Evolutionary conservation across 805 yeast species (phyloP).

Genomic region (Ogataea chonburiensis): DNA sequence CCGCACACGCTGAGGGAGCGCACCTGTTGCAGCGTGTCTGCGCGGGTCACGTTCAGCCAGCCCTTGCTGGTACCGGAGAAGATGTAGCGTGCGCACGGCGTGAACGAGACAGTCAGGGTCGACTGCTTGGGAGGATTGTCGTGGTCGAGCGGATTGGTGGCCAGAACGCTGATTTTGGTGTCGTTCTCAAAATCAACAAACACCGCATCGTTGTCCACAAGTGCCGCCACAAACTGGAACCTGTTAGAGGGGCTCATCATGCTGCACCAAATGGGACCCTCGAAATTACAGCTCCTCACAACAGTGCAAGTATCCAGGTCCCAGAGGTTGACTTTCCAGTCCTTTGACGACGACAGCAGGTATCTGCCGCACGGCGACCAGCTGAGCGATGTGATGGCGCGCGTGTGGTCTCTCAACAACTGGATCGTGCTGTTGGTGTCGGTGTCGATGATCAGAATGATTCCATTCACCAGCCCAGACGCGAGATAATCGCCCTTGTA

Average conservation of each 20-base stretch:
- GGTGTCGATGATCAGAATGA: conserved; percentile 69
- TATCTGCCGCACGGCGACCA: conserved; percentile 79
- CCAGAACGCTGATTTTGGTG: conserved; percentile 10
- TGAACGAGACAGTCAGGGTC: conserved; percentile 52
- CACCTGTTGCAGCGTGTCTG: conserved; percentile 35
- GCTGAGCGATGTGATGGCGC: conserved; percentile 67
- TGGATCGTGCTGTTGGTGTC: conserved; percentile 63
- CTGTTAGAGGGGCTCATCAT: conserved; percentile 50
- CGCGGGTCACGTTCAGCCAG: conserved; percentile 52
- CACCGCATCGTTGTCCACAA: conserved; percentile 61
- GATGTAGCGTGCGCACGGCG: conserved; percentile 53
- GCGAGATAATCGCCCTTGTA: conserved; percentile 84
- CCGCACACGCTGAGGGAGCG: conserved; percentile 52
- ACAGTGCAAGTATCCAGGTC: conserved; percentile 52
- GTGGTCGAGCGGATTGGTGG: conserved; percentile 24
- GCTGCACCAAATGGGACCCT: conserved; percentile 74
- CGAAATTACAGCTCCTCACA: conserved; percentile 49
- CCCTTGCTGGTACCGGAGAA: conserved; percentile 84
- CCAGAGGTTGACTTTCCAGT: conserved; percentile 83
- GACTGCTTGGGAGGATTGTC: conserved; percentile 36
- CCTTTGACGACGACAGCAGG: conserved; percentile 69
- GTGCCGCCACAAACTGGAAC: conserved; percentile 56
- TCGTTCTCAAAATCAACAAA: conserved; percentile 41
- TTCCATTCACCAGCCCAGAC: conserved; percentile 72
- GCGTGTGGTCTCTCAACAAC: conserved; percentile 60